Base-by-base conservation (phyloP, 306 rosid genomes). In the Vicia faba region DNA sequence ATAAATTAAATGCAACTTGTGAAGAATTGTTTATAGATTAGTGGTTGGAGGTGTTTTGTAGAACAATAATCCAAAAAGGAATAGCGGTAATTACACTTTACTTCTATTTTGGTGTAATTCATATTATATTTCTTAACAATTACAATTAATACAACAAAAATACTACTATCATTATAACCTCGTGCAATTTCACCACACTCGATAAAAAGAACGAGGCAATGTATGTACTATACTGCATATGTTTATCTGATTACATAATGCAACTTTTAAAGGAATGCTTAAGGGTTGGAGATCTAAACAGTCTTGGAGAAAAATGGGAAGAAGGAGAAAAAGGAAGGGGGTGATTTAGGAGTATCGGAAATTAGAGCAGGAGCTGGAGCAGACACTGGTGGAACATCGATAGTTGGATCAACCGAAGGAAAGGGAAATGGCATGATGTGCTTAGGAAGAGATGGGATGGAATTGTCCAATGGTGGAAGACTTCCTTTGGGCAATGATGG, bases 261-360 rank as follows among this genome's bases (percentile, higher is more conserved):
- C 23, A 29, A 15, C 35, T 23, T 11, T 15, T 23, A 15, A 13
- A 56, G 2, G 1, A 6, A 19, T 31, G 26, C 44, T 79, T 33
- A 79, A 14, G 80, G 83, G 55, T 5, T 74, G n/a, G 69, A 38
- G 50, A 72, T 46, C 5, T 53, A 19, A 53, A 72, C 80, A 16
- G 80, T 77, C 49, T 70, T 57, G 5, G 83, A 70, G 67, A 79
- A 11, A 65, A 79, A 70, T 12, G 83, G 61, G 59, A 79, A 28
- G 6, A 20, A 20, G 23, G 79, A 65, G 8, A 69, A 12, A 16
- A 39, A 54, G 16, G 53, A 74, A 19, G 79, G 75, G 8, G 68
- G 43, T 25, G 64, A 54, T 29, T 29, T 29, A 5, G 79, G 43
- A n/a, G 15, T 3, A 6, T 31, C 29, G 13, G 63, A 23, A 31